These are phyloP conservation scores for Aspergillus puulaauensis DNA, from an alignment of 2,329 filamentous ascomycete species.

Conservation along the genomic window DNA sequence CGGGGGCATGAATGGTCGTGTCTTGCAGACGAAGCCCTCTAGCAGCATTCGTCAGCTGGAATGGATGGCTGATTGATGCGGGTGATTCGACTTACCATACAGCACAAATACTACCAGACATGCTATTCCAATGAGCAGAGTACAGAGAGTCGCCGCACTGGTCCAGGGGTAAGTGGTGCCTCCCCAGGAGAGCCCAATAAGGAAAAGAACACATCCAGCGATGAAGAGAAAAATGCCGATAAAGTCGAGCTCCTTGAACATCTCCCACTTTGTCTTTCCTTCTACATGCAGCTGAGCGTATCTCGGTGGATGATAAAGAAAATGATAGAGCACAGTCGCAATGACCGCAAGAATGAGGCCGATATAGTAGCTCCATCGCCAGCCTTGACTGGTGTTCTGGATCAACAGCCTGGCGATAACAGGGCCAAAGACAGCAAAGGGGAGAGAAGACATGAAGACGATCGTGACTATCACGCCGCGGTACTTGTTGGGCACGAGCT, in stretches of 20 bases:
- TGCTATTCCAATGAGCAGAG: not conserved
- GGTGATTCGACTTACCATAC: not conserved
- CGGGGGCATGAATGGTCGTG: not conserved
- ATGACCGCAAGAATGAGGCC: not conserved
- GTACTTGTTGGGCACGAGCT: slow-evolving; percentile 3
- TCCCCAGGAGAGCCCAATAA: slow-evolving; percentile 1
- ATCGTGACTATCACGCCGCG: not conserved
- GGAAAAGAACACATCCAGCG: not conserved
- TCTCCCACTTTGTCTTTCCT: not conserved
- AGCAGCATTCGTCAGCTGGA: not conserved
- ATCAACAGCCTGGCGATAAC: not conserved
- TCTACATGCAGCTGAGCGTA: not conserved
- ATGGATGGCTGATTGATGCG: not conserved
- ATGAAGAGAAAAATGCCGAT: not conserved
- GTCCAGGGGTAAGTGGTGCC: not conserved
- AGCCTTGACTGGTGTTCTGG: not conserved
- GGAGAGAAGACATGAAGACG: not conserved
- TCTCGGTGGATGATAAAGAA: not conserved
- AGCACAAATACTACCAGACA: not conserved
- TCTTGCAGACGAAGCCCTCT: not conserved
- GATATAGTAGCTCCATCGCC: slow-evolving; percentile 3
- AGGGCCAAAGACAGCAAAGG: not conserved
- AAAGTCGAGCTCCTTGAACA: not conserved
- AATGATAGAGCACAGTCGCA: not conserved
- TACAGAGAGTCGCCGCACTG: not conserved